Conservation (phyloP, 202 grass and related monocot species). For the Brachypodium distachyon region DNA sequence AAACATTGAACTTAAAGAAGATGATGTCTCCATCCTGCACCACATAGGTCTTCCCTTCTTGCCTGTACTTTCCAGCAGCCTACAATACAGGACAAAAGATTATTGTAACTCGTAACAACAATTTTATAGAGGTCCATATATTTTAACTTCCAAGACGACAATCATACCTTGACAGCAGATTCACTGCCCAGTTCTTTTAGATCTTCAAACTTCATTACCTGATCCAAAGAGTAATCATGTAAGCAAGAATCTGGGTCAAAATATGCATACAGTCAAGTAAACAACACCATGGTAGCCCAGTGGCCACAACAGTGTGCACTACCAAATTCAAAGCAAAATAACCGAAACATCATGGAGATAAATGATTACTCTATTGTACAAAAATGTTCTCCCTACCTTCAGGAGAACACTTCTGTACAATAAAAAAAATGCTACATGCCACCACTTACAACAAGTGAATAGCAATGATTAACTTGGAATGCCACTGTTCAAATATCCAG, state of each 20-base stretch:
- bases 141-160: neutral
- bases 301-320: neutral
- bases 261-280: neutral
- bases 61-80: slow-evolving; percentile 91
- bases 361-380: no score
- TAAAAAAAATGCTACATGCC: neutral
- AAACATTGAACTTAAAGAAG: slow-evolving; percentile 97
- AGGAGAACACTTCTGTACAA: neutral
- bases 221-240: neutral
- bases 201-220: slow-evolving; percentile 99
- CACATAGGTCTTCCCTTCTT: slow-evolving; percentile 90
- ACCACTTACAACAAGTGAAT: neutral
- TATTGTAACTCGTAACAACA: neutral
- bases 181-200: slow-evolving; percentile 83
- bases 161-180: slow-evolving; percentile 78
- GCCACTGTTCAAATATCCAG: neutral
- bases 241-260: neutral
- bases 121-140: neutral
- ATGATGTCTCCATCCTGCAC: slow-evolving; percentile 94
- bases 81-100: slow-evolving; percentile 11
- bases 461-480: neutral
- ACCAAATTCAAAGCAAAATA: neutral
- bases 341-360: neutral
- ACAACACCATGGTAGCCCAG: neutral
- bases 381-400: no score